Base-by-base conservation (phyloP, 2,329 filamentous ascomycete genomes). In the Trichoderma breve region DNA sequence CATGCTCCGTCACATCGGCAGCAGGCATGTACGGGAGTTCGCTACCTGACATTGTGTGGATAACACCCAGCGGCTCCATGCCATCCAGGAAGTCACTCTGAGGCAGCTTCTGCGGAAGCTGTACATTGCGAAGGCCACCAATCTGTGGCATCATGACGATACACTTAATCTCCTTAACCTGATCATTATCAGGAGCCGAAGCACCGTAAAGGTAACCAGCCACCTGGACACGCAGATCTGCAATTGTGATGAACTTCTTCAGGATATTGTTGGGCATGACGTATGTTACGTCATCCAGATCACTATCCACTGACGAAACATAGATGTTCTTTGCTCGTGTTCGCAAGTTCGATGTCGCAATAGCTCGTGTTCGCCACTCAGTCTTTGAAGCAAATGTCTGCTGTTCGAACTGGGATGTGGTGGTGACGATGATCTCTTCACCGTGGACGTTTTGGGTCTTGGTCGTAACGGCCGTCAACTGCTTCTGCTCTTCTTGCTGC, bases 191-290 rank as follows among this genome's bases (percentile, higher is more conserved):
- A 7, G 93, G 91, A 3, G 96, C 95, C 1, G 95, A 97, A 61
- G 90, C 90, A 75, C 96, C 96, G 80, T 99, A 99, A 0, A 99
- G 88, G 81, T 97, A 99, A 1, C 95, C 96, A 18, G 95, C 95
- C 64, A 99, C 95, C 82, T 99, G 96, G 15, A 98, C 95, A 62
- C 97, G 93, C 71, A 99, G 89, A 84, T 99, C 96, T 61, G 96
- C 92, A 79, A 99, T 97, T 28, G 93, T 96, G 84, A 99, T 98
- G 86, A 99, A 99, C 75, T 94, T 93, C 87, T 97, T 98, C 78
- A 99, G 88, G 63, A 99, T 92, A 81, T 99, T 99, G 89, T 98
- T 99, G 1, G 96, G 96, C 93, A 99, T 98, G 78, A 99, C 93
- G 78, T 98, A 99, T 1, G 95, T 99, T 79, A 93, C 92, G 78